Percentiles rank a stretch among this genome's conserved stretches.
These are phyloP conservation scores for Mrakia blollopis DNA, from an alignment of 768 basidiomycete species.

Conservation along the genomic window DNA sequence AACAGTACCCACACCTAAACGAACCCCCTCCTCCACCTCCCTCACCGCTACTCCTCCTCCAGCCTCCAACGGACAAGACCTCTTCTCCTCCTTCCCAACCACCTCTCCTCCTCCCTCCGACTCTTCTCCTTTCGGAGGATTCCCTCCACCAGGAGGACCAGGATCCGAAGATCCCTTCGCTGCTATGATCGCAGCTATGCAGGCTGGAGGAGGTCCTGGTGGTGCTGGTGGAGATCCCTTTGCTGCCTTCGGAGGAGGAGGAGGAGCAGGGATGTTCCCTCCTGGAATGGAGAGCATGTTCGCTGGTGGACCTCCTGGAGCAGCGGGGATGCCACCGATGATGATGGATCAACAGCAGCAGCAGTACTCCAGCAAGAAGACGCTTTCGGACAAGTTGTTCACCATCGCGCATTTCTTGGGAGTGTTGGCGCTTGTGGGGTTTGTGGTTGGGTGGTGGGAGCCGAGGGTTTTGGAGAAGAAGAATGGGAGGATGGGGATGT, in stretches of 20 bases:
- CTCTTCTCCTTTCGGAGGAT: not conserved
- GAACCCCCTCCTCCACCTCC: not conserved
- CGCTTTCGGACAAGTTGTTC: constrained; percentile 36
- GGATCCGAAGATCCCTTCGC: constrained; percentile 16
- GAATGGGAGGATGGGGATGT: not conserved
- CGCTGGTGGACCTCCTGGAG: not conserved
- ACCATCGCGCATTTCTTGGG: constrained; percentile 41
- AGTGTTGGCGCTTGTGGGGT: constrained; percentile 37
- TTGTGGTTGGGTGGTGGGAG: constrained; percentile 43
- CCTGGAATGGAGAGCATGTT: not conserved
- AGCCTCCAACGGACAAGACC: not conserved
- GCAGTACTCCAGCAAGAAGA: constrained; percentile 27
- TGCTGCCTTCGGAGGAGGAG: not conserved
- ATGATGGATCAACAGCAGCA: not conserved
- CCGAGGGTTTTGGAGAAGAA: constrained; percentile 34
- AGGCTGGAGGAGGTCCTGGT: constrained; percentile 19
- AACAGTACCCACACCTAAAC: not conserved
- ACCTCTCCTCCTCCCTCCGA: not conserved
- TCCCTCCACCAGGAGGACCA: not conserved
- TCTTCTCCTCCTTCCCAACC: constrained; percentile 6
- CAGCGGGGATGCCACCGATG: not conserved
- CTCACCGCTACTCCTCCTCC: constrained; percentile 6
- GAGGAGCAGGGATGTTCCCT: constrained; percentile 4
- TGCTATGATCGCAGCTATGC: constrained; percentile 26
- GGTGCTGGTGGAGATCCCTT: not conserved